Evolutionary conservation across 2,329 filamentous ascomycete genomes (phyloP).

Genomic region (Colletotrichum cuscutae): DNA sequence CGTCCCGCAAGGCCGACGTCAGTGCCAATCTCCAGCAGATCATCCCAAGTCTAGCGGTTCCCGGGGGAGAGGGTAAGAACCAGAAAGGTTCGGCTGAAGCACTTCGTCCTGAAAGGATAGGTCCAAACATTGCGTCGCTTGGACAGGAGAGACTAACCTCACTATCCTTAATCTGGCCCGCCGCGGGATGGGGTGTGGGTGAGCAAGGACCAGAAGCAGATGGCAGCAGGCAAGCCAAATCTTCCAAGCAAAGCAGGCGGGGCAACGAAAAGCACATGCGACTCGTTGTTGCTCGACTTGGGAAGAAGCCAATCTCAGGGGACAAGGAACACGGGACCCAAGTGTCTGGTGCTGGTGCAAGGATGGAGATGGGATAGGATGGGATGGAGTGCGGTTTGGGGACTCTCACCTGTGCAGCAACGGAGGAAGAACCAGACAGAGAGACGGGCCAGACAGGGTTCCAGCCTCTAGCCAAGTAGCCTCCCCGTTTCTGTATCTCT

Average conservation of each 20-base stretch:
- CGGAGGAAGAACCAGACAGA: background rate
- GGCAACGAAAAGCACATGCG: constrained; percentile 4
- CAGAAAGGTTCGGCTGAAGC: constrained; percentile 2
- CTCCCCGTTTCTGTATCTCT: background rate
- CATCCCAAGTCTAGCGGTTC: constrained; percentile 19
- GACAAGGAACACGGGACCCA: constrained; percentile 25
- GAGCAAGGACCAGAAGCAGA: constrained; percentile 17
- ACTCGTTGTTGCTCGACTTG: constrained; percentile 14
- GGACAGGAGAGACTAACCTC: background rate
- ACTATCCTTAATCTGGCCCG: constrained; percentile 13
- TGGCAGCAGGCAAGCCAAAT: constrained; percentile 16
- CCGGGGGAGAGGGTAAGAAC: background rate
- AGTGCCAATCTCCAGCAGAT: constrained; percentile 7
- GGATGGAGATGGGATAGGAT: background rate
- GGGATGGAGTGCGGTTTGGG: constrained; percentile 5
- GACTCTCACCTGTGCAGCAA: constrained; percentile 16
- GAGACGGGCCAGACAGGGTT: constrained; percentile 21
- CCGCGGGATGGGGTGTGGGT: background rate
- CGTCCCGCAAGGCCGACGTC: background rate
- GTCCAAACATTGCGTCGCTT: constrained; percentile 4
- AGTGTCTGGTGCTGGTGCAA: constrained; percentile 25
- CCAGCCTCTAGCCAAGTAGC: constrained; percentile 5
- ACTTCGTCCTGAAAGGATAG: background rate
- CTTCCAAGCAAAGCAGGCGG: background rate
- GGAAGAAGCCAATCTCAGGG: constrained; percentile 25